Conservation (phyloP, 345 rosid species). For the Syzygium oleosum region DNA sequence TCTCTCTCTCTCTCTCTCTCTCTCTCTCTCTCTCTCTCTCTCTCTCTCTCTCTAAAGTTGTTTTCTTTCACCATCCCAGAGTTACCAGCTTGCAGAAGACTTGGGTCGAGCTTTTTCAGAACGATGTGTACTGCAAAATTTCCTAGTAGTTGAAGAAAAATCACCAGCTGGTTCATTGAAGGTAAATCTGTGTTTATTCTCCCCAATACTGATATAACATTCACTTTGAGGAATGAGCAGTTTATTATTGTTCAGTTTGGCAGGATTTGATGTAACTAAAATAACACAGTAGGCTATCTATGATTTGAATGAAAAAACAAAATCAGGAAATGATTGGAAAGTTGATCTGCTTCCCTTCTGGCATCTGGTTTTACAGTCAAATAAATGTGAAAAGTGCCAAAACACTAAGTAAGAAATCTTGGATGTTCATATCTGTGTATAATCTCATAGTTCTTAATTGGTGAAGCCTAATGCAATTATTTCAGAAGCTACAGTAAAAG, state of each 20-base stretch:
- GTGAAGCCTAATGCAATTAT: not conserved
- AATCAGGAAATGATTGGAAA: not conserved
- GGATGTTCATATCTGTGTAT: not conserved
- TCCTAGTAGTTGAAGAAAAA: conserved; percentile 49
- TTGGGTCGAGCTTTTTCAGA: conserved; percentile 87
- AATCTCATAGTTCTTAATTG: not conserved
- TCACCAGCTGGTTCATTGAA: conserved; percentile 44
- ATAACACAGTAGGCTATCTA: not conserved
- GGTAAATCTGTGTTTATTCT: conserved; percentile 23
- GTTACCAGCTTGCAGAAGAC: conserved; percentile 82
- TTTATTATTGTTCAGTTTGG: not conserved
- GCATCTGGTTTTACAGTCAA: not conserved
- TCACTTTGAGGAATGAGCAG: not conserved
- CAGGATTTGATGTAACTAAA: not conserved
- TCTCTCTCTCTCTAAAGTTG: not conserved
- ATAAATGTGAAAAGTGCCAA: not conserved
- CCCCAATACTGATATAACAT: not conserved
- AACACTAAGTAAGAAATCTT: not conserved
- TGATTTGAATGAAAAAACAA: not conserved
- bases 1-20: not conserved
- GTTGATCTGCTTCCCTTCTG: not conserved
- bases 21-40: not conserved
- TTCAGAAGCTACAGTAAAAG: not conserved
- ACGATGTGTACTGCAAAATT: conserved; percentile 49
- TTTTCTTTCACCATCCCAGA: conserved; percentile 24